Base-by-base conservation (phyloP, 331 rosid genomes). In the Ulmus americana region DNA sequence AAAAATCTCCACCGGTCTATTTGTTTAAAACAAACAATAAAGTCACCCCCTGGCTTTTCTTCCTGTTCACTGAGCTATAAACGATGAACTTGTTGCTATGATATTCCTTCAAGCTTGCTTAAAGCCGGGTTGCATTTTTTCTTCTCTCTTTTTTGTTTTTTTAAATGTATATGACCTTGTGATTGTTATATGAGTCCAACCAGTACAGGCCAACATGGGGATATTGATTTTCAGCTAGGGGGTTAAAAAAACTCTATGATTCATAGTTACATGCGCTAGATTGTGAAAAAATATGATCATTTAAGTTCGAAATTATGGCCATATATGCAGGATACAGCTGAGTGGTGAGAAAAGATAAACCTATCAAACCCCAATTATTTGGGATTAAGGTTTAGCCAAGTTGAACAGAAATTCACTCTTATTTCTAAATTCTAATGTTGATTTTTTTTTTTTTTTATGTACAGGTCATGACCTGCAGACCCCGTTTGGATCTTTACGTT, bases 401-500 rank as follows among this genome's bases (percentile, higher is more conserved):
- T 39, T 15, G 15, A 9, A 6, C 4, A 61, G 64, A 16, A 42
- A 10, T 39, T 18, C 52, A 50, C 15, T 18, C 38, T 35, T 38
- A 54, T 52, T 10, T 45, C 38, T 55, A 6, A 38, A n/a, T n/a
- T 69, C 35, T n/a, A 16, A 12, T 12, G 10, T 15, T 70, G 50
- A 12, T 22, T 67, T 41, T 44, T 38, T 18, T 1, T 22, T 67
- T 41, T 44, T 38, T 18, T 1, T 22, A 16, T 41, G 51, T 64
- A 48, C 72, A 92, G 99, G 82, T 94, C 70, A 94, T 94, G 96
- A 81, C 86, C 16, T 87, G 99, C 81, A 83, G 92, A 75, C 97
- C 92, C 0, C 95, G 99, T 53, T 83, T 82, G 2, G 96, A 94
- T 84, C 90, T 94, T 9, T 94, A 94, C n/a, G 95, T 90, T 22